Evolutionary conservation across 225 moss, liverwort and hornwort species (phyloP).

Genomic region (Sphagnum contortum): DNA sequence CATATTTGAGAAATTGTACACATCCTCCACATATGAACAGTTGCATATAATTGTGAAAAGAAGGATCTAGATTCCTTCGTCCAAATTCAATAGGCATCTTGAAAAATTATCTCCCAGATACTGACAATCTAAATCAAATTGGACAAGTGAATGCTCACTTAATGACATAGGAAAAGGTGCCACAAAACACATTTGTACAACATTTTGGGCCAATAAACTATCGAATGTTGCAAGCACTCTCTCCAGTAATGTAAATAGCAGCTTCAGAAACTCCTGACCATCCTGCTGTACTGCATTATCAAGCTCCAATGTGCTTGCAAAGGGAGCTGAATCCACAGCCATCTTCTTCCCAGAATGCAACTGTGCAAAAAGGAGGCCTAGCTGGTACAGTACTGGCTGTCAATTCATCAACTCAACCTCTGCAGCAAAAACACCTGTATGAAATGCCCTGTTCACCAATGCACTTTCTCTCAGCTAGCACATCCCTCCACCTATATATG

Average conservation of each 20-base stretch:
- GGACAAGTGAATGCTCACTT: too few species aligned
- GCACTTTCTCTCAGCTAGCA: constrained; percentile 17
- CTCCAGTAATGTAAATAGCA: constrained; percentile 86
- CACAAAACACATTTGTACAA: constrained; percentile 95
- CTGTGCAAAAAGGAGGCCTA: constrained; percentile 88
- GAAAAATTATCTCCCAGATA: not conserved
- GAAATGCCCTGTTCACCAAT: constrained; percentile 67
- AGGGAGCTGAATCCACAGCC: constrained; percentile 96
- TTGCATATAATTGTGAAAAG: too few species aligned
- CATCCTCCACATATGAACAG: too few species aligned
- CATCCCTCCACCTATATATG: not conserved
- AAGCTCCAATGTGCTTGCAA: constrained; percentile 90
- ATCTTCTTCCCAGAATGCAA: constrained; percentile 84
- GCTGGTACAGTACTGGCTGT: constrained; percentile 92
- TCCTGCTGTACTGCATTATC: constrained; percentile 99
- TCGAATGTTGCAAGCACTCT: constrained; percentile 78
- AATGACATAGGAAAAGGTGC: constrained; percentile 89
- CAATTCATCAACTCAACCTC: constrained; percentile 74
- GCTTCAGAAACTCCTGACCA: constrained; percentile 95
- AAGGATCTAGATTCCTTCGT: too few species aligned
- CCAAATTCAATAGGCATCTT: too few species aligned
- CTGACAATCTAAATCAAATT: not conserved
- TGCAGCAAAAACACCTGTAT: constrained; percentile 92
- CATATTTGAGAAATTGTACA: too few species aligned
- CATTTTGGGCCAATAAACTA: constrained; percentile 65